phyloP scores from a whole-genome alignment of 805 yeast species.

The Candida sanyiensis region DNA sequence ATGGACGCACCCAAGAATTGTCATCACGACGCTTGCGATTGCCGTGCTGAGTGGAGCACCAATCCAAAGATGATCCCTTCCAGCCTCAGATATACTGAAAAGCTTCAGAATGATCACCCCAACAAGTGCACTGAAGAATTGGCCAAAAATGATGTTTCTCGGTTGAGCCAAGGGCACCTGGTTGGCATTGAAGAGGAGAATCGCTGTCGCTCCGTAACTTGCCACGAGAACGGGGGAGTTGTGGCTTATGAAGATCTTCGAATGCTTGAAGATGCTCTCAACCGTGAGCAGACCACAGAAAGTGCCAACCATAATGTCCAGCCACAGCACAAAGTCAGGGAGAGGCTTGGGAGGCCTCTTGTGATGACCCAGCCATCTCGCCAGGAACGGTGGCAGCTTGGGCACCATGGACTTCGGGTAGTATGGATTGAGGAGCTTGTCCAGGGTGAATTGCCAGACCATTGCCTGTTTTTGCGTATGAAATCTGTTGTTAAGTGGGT shows the following conservation, averaged over 20 bases:
- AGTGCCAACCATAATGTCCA: constrained; percentile 40
- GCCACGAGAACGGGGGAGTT: constrained; percentile 48
- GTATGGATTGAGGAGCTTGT: constrained; percentile 14
- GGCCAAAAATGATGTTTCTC: constrained; percentile 50
- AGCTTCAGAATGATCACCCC: constrained; percentile 52
- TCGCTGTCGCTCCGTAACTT: constrained; percentile 57
- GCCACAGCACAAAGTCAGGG: constrained; percentile 38
- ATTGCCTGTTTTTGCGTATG: too few species aligned
- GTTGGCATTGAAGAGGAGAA: constrained; percentile 48
- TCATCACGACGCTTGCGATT: constrained; percentile 47
- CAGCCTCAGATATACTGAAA: constrained; percentile 39
- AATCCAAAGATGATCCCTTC: constrained; percentile 46
- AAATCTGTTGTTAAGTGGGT: too few species aligned
- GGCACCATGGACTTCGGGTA: constrained; percentile 23
- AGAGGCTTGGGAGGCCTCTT: constrained; percentile 17
- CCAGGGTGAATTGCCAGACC: constrained; percentile 13
- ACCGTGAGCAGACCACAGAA: constrained; percentile 41
- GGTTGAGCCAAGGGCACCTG: constrained; percentile 61
- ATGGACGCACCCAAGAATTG: constrained; percentile 49
- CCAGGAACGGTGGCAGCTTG: constrained; percentile 31
- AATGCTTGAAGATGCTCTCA: constrained; percentile 39
- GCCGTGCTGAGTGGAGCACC: constrained; percentile 57
- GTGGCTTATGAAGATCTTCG: constrained; percentile 33
- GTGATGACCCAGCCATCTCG: constrained; percentile 37
- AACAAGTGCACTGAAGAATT: constrained; percentile 44